A percentile compares a stretch with the other conserved stretches of the same genome.
Evolutionary conservation across 2,329 filamentous ascomycete genomes (phyloP).

Genomic region (Plectosphaerella cucumerina): DNA sequence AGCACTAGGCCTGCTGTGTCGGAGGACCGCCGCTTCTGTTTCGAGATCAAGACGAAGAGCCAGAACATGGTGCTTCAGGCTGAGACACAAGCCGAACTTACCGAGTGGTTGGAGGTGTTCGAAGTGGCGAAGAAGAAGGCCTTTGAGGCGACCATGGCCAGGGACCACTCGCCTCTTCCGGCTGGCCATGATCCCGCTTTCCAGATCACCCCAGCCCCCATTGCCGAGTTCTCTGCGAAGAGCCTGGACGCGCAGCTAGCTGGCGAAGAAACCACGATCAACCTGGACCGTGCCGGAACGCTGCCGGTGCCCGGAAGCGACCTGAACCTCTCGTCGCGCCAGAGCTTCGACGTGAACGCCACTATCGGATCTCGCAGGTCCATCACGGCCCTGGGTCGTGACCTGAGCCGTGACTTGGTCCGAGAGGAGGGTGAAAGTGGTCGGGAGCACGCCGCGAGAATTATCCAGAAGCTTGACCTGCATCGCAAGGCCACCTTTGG

Average conservation of each 20-base stretch:
- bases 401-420: slow-evolving; percentile 42
- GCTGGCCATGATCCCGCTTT: slow-evolving; percentile 71
- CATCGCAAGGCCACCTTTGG: slow-evolving; percentile 72
- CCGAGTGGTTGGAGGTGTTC: slow-evolving; percentile 90
- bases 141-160: slow-evolving; percentile 66
- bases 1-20: slow-evolving; percentile 86
- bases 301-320: slow-evolving; percentile 64
- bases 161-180: slow-evolving; percentile 40
- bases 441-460: slow-evolving; percentile 77
- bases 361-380: slow-evolving; percentile 44
- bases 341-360: slow-evolving; percentile 67
- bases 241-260: slow-evolving; percentile 61
- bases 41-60: slow-evolving; percentile 97
- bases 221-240: slow-evolving; percentile 87
- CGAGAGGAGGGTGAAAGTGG: slow-evolving; percentile 69
- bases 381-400: slow-evolving; percentile 46
- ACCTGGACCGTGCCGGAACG: slow-evolving; percentile 57
- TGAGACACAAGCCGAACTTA: slow-evolving; percentile 88
- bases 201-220: slow-evolving; percentile 81
- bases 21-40: slow-evolving; percentile 93
- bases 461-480: slow-evolving; percentile 90
- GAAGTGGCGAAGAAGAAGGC: slow-evolving; percentile 92
- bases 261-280: slow-evolving; percentile 37
- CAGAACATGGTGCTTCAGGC: slow-evolving; percentile 85
- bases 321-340: slow-evolving; percentile 46